Evolutionary conservation across 306 rosid species (phyloP).

Genomic region (Glycine soja): DNA sequence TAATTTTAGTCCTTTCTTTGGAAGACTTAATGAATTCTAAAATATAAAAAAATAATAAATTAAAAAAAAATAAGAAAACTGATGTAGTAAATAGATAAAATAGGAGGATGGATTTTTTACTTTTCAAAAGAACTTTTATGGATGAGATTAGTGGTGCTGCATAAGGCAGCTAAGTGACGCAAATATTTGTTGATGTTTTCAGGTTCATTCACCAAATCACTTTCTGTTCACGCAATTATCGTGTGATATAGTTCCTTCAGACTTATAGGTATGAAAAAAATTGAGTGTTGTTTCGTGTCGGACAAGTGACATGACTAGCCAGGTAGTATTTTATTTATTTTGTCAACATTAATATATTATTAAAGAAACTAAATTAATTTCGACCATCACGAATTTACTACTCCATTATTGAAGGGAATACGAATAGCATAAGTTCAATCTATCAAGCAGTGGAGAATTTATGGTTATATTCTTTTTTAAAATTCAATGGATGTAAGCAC

Average conservation of each 20-base stretch:
- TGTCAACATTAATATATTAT: background rate
- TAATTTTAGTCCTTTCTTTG: no score
- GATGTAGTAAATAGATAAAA: no score
- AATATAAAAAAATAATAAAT: no score
- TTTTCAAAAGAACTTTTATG: constrained; percentile 17
- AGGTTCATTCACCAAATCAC: constrained; percentile 11
- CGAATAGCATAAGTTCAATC: constrained; percentile 16
- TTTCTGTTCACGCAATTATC: constrained; percentile 36
- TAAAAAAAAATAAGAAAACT: no score
- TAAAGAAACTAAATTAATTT: background rate
- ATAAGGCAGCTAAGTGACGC: background rate
- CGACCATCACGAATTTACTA: background rate
- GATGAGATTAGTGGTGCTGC: background rate
- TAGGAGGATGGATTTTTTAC: no score
- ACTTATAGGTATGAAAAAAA: background rate
- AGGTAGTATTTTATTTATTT: background rate
- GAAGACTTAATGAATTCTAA: no score
- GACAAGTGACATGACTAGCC: background rate
- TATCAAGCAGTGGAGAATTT: background rate
- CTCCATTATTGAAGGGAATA: background rate
- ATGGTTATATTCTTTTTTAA: background rate
- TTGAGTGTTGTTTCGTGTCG: background rate
- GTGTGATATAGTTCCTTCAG: constrained; percentile 6
- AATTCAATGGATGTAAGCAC: background rate
- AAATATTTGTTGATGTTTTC: constrained; percentile 29